Evolutionary conservation across 177 flowering plant species (phyloP), one percentile per base, ranked within the genome.

Genomic region (Telopea speciosissima): DNA sequence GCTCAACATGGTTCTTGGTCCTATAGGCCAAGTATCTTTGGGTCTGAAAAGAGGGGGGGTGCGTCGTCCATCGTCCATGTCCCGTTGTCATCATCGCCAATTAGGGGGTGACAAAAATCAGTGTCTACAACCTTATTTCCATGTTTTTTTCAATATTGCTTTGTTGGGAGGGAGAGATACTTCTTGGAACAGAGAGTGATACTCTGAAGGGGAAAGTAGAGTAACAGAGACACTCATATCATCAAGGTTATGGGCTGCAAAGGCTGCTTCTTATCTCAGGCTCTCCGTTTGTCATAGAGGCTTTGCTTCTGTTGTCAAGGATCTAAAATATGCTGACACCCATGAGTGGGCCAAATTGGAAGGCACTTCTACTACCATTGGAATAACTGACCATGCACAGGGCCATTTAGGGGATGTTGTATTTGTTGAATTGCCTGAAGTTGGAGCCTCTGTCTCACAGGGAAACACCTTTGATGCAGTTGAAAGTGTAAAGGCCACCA

Each of bases 401-500:
- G 93, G 86, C 66, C 97, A 92, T 77, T 82, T 94, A 67, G 99
- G 99, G 16, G 97, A 94, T 78, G 97, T 92, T 68, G 97, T 94
- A 31, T 94, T 86, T 83, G 97, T 94, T 60, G 97, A 94, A 68
- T 77, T 94, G 66, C 97, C 97, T 1, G 97, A 94, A 71, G 86
- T 83, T 24, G 99, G 99, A 54, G 80, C 80, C 58, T 21, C 83
- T 49, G 88, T 90, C 6, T 76, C 70, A n/a, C 90, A 90, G 67
- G 97, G 91, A 22, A 63, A 24, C 54, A 70, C 86, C 44, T 94
- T 90, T 81, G 99, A 91, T 72, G 95, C 97, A 14, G 97, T 89
- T 49, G 97, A 94, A 79, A 94, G 97, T 81, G 98, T 92, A 59
- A 94, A 94, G 80, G 97, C 98, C 21, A 89, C 99, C 4, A 94